Evolutionary conservation across 2,329 filamentous ascomycete genomes (phyloP).

Genomic region (Diaporthe amygdali): DNA sequence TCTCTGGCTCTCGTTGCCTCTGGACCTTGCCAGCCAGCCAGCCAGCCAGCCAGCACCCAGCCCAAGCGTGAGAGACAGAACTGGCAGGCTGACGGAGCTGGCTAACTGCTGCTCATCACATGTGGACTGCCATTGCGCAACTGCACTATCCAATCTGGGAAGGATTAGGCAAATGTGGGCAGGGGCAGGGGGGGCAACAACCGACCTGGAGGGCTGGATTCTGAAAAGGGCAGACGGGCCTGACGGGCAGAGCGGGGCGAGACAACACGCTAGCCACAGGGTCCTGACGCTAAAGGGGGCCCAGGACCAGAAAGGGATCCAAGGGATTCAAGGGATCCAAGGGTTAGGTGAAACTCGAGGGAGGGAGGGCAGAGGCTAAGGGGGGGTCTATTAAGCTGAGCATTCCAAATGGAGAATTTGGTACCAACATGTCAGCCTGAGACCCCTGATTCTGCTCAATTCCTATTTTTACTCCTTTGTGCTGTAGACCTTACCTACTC

Average conservation of each 20-base stretch:
- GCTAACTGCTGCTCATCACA: too few species aligned
- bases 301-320: background rate
- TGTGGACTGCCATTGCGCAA: background rate
- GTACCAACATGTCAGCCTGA: background rate
- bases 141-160: background rate
- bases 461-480: background rate
- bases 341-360: background rate
- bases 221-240: background rate
- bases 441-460: too few species aligned
- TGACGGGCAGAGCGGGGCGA: too few species aligned
- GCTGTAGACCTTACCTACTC: background rate
- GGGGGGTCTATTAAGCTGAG: background rate
- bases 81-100: too few species aligned
- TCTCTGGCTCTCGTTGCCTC: background rate
- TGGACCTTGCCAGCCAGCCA: background rate
- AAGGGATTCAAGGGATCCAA: background rate
- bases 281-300: slow-evolving; percentile 9
- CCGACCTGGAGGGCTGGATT: background rate
- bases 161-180: background rate
- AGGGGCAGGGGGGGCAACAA: background rate
- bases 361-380: background rate
- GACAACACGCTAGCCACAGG: background rate
- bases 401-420: background rate
- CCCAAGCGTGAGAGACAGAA: too few species aligned
- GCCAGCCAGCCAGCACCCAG: too few species aligned